Percentiles rank a stretch among this genome's conserved stretches.
Evolutionary conservation across 495 filamentous ascomycete genomes (phyloP).

Genomic region (Haplographium delicatum): DNA sequence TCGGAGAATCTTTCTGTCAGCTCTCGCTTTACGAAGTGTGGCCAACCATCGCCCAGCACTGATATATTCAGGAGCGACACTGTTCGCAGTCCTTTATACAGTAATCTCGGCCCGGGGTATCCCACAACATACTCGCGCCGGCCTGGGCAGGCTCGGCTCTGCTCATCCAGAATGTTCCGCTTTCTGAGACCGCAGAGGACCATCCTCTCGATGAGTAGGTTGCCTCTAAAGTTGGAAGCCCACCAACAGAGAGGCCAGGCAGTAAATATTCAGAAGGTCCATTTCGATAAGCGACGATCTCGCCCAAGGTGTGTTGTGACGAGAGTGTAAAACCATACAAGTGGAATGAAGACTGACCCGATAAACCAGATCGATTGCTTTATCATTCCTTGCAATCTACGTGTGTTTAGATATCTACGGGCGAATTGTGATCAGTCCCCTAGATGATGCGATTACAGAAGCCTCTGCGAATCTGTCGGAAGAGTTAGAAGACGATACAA

Average conservation of each 20-base stretch:
- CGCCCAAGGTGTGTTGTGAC: conserved; percentile 6
- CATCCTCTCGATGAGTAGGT: conserved; percentile 19
- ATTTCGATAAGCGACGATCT: conserved; percentile 6
- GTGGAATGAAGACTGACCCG: too few relatives aligned
- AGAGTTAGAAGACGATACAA: conserved; percentile 11
- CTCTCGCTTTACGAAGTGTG: too few relatives aligned
- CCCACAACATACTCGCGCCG: too few relatives aligned
- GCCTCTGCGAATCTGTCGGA: conserved; percentile 1
- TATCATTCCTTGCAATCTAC: conserved; percentile 3
- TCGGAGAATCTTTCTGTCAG: too few relatives aligned
- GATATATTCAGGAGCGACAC: background rate
- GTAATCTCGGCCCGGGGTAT: too few relatives aligned
- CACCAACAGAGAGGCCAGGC: conserved; percentile 2
- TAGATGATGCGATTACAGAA: conserved; percentile 4
- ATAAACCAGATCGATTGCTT: background rate
- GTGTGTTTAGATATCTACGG: background rate
- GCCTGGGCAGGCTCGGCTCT: conserved; percentile 9
- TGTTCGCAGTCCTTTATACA: background rate
- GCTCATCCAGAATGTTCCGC: conserved; percentile 20
- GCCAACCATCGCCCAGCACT: too few relatives aligned
- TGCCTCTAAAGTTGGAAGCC: conserved; percentile 18
- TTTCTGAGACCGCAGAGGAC: conserved; percentile 6
- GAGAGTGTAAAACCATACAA: background rate
- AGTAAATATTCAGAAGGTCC: conserved; percentile 14
- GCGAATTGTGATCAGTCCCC: conserved; percentile 7